Conservation (phyloP, 2,329 filamentous ascomycete genomes). For the Fusarium aywerte region DNA sequence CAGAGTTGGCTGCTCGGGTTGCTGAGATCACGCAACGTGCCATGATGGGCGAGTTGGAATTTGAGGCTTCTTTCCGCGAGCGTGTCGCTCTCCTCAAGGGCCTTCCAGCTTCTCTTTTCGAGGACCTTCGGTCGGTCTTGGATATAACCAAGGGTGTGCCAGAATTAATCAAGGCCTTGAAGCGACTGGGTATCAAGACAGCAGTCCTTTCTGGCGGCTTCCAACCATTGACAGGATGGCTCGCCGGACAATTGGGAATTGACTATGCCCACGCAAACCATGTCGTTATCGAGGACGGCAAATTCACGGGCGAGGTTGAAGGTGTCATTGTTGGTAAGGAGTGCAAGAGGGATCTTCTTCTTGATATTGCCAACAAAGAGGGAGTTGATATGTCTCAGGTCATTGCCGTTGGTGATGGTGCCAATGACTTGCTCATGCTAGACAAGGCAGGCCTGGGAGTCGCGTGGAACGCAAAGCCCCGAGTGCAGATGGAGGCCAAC, state of each 20-base stretch:
- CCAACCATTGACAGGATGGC: conserved; percentile 86
- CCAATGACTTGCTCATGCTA: conserved; percentile 87
- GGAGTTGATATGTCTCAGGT: conserved; percentile 72
- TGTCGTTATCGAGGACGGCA: conserved; percentile 70
- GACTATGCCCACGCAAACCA: conserved; percentile 92
- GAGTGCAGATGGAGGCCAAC: conserved; percentile 81
- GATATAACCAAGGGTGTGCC: conserved; percentile 84
- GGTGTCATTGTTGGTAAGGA: conserved; percentile 80
- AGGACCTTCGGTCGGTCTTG: conserved; percentile 77
- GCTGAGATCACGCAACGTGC: conserved; percentile 90
- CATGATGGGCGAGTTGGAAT: conserved; percentile 96
- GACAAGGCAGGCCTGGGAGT: conserved; percentile 78
- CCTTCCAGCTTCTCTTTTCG: conserved; percentile 81
- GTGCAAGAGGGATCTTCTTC: conserved; percentile 76
- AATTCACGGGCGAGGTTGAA: conserved; percentile 76
- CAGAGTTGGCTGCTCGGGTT: conserved; percentile 82
- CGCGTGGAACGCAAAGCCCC: conserved; percentile 85
- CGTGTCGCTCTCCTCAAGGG: conserved; percentile 84
- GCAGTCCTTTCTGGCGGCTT: conserved; percentile 95
- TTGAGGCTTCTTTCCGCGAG: conserved; percentile 83
- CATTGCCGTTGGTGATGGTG: conserved; percentile 82
- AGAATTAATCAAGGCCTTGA: conserved; percentile 78
- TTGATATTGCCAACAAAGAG: conserved; percentile 76
- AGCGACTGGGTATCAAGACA: conserved; percentile 82
- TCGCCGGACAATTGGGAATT: conserved; percentile 81